Evolutionary conservation across 352 stramenopile genomes (phyloP), one percentile per base, ranked within the genome.

Genomic region (Pythium phragmiticola): DNA sequence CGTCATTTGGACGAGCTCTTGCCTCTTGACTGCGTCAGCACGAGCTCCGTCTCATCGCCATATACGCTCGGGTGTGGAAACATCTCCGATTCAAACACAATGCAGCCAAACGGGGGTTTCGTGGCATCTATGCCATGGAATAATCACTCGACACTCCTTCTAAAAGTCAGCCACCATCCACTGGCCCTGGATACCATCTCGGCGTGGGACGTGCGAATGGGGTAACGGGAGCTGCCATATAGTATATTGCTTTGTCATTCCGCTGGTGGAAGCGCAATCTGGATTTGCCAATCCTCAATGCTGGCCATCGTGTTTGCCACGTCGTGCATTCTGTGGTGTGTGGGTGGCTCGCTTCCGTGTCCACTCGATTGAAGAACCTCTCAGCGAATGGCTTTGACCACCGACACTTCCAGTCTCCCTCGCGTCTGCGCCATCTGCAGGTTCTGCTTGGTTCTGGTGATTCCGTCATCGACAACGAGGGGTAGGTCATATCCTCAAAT

Each of bases 381-480:
- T 16, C 21, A 21, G 19, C 16, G 16, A 16, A 11, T 19, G 13
- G 21, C 48, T 42, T 55, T 55, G 26, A 55, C 16, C 39, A 48
- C 36, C 30, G 13, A 16, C 14, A 6, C 23, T 52, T 41, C 6
- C n/a, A 26, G 17, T 21, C 9, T 63, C 57, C 57, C 57, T 66
- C 60, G 36, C 33, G 33, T 57, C 42, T 45, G 36, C 34, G 50
- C 43, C 60, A 48, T 57, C 6, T 49, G 33, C 39, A 43, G 26
- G 33, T 28, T 33, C 46, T 63, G 57, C 57, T 63, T 63, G 57
- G 57, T 36, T 14, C 46, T 14, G 7, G 13, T 49, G 43, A 59
- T 59, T 66, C 33, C 60, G 60, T 66, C 60, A 66, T 66, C 60
- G 21, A 13, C 21, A 2, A n/a, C 17, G 26, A 41, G 50, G 60